These are phyloP conservation scores for Mycena sanguinolenta DNA, from an alignment of 768 basidiomycete genomes.

Conservation along the genomic window DNA sequence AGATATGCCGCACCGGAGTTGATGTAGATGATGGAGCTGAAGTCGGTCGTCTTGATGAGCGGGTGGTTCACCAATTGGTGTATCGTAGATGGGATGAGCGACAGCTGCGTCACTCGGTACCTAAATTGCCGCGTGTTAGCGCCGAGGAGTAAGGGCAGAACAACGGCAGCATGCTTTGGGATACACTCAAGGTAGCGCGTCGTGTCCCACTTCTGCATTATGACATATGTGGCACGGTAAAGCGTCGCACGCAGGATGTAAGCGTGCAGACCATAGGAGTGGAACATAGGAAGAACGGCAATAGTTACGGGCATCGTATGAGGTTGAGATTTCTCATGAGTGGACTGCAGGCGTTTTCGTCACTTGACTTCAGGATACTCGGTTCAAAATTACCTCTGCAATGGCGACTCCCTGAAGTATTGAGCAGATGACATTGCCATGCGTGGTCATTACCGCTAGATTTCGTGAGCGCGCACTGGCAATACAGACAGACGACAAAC, in stretches of 20 bases:
- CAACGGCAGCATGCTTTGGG: slow-evolving; percentile 65
- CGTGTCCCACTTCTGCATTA: slow-evolving; percentile 74
- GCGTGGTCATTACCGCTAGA: slow-evolving; percentile 80
- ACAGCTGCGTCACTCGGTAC: slow-evolving; percentile 64
- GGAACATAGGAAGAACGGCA: slow-evolving; percentile 79
- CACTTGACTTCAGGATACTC: slow-evolving; percentile 39
- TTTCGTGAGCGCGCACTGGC: background rate
- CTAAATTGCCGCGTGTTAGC: slow-evolving; percentile 48
- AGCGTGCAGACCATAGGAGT: slow-evolving; percentile 72
- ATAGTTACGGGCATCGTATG: too few species aligned
- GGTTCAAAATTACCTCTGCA: background rate
- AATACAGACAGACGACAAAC: slow-evolving; percentile 45
- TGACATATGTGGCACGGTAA: slow-evolving; percentile 59
- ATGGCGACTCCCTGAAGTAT: slow-evolving; percentile 52
- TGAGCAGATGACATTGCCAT: slow-evolving; percentile 69
- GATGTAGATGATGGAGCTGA: slow-evolving; percentile 61
- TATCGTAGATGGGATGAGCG: slow-evolving; percentile 72
- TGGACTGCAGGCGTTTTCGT: slow-evolving; percentile 54
- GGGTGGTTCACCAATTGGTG: slow-evolving; percentile 77
- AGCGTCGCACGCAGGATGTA: slow-evolving; percentile 64
- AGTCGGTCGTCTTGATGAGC: slow-evolving; percentile 59
- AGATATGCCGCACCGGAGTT: slow-evolving; percentile 77
- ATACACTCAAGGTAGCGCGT: slow-evolving; percentile 65
- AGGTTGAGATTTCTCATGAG: slow-evolving; percentile 56
- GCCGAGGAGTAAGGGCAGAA: background rate